Evolutionary conservation across 1,139 yeast genomes (phyloP).

Genomic region (Sugiyamaella japonica): DNA sequence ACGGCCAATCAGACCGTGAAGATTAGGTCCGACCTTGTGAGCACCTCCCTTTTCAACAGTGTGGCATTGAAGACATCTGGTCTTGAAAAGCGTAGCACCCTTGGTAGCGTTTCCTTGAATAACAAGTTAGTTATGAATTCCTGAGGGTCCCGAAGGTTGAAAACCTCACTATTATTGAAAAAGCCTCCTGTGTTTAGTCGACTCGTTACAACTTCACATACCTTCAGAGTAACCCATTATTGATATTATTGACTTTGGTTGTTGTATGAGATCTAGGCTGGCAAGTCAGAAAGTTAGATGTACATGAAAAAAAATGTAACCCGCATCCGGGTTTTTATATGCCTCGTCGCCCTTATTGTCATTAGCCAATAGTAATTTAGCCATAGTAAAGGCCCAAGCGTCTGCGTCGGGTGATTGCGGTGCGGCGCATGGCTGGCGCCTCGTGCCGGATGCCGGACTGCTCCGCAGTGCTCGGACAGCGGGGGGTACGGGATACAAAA

Average conservation of each 20-base stretch:
- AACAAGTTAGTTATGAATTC: slow-evolving; percentile 9
- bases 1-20: slow-evolving; percentile 93
- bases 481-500: too few species aligned
- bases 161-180: too few species aligned
- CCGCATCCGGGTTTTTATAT: slow-evolving; percentile 6
- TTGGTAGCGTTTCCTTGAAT: slow-evolving; percentile 78
- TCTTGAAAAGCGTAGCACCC: slow-evolving; percentile 98
- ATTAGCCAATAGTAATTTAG: slow-evolving; percentile 12
- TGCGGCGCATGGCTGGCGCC: slow-evolving; percentile 3
- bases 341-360: not conserved
- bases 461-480: not conserved
- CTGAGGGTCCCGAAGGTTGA: too few species aligned
- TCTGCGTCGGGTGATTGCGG: slow-evolving; percentile 13
- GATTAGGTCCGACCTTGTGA: slow-evolving; percentile 98
- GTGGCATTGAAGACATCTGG: slow-evolving; percentile 99
- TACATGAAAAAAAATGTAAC: slow-evolving; percentile 9
- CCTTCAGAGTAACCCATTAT: slow-evolving; percentile 25
- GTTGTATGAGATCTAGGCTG: slow-evolving; percentile 2
- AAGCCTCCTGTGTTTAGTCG: too few species aligned
- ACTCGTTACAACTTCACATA: too few species aligned
- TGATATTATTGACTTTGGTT: slow-evolving; percentile 2
- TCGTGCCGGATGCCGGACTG: not conserved
- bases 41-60: slow-evolving; percentile 95
- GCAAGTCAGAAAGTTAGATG: slow-evolving; percentile 1
- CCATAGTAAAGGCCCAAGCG: slow-evolving; percentile 12